Base-by-base conservation (phyloP, 495 filamentous ascomycete genomes). In the Neurospora sp. region DNA sequence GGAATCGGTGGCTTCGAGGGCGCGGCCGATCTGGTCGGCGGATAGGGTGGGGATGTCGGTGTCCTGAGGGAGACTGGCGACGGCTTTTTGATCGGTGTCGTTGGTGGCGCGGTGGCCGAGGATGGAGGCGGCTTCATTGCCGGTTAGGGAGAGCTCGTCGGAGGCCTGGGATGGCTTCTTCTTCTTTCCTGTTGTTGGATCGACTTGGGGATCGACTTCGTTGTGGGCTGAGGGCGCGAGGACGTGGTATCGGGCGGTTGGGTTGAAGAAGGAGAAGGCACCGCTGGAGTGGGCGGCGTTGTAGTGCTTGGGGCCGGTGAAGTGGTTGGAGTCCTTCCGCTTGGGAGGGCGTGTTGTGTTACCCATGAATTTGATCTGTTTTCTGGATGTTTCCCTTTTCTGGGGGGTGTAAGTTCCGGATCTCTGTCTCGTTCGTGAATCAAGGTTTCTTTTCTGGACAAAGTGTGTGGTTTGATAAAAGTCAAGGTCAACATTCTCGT, bases 261-360 rank as follows among this genome's bases (percentile, higher is more conserved):
- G 77, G 59, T 78, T 78, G 68, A 80, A 68, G 65, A 79, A 80
- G 69, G 59, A 9, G 16, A 78, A 48, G 4, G 78, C 73, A 8
- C 77, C 74, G 7, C 65, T 12, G 27, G 74, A 44, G 42, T 73
- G 68, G 0, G 37, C 14, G 20, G 69, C 72, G 27, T 72, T 68
- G 5, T 70, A 35, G 12, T 41, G 9, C 39, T 61, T 71, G 18
- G 53, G 14, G 14, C 72, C 70, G 16, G 53, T 27, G 59, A 71
- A 71, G 69, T 74, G 69, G 27, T 71, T 70, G 38, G 46, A 41
- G 27, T 65, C 27, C 53, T 65, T 65, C 53, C 53, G 11, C 53
- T 35, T 31, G 39, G 39, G 53, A 41, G 22, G 59, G 12, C 18
- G 38, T 18, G 14, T 37, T 39, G 42, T 42, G 37, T 40, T 27